phyloP scores from a whole-genome alignment of 345 rosid genomes.

The Isatis tinctoria region DNA sequence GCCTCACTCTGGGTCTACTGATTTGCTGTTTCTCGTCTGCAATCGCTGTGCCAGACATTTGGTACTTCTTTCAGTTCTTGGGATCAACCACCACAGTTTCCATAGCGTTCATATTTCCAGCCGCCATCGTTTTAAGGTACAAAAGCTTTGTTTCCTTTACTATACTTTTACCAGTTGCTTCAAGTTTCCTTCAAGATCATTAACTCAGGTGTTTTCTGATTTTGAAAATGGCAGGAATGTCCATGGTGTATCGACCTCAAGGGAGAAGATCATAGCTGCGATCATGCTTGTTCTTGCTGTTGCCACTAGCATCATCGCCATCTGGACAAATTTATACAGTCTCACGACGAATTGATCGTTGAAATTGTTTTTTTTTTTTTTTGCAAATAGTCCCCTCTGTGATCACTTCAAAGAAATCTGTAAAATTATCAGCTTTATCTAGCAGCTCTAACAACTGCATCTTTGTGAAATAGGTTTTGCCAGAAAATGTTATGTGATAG shows the following conservation, averaged over 20 bases:
- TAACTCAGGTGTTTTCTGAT: not conserved
- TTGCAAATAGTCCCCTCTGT: slow-evolving; percentile 17
- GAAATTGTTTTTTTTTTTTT: not conserved
- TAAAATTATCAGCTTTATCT: not conserved
- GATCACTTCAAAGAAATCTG: slow-evolving; percentile 21
- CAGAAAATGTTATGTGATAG: not conserved
- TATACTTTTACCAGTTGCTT: not conserved
- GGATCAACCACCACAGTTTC: slow-evolving; percentile 87
- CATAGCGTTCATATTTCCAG: slow-evolving; percentile 85
- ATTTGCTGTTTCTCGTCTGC: slow-evolving; percentile 49
- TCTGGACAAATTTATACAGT: slow-evolving; percentile 30
- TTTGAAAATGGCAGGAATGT: slow-evolving; percentile 32
- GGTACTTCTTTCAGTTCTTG: slow-evolving; percentile 81
- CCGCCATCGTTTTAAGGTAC: slow-evolving; percentile 77
- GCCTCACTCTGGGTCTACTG: slow-evolving; percentile 45
- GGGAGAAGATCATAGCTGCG: slow-evolving; percentile 35
- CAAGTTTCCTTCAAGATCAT: not conserved
- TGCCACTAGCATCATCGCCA: slow-evolving; percentile 42
- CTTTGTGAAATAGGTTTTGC: not conserved
- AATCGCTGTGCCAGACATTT: slow-evolving; percentile 65
- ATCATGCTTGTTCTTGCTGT: slow-evolving; percentile 38
- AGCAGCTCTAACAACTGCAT: too few relatives aligned
- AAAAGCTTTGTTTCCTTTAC: not conserved
- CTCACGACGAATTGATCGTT: slow-evolving; percentile 5
- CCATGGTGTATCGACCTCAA: slow-evolving; percentile 40